phyloP scores from a whole-genome alignment of 2,329 filamentous ascomycete species.

The Cercospora brassicicola region DNA sequence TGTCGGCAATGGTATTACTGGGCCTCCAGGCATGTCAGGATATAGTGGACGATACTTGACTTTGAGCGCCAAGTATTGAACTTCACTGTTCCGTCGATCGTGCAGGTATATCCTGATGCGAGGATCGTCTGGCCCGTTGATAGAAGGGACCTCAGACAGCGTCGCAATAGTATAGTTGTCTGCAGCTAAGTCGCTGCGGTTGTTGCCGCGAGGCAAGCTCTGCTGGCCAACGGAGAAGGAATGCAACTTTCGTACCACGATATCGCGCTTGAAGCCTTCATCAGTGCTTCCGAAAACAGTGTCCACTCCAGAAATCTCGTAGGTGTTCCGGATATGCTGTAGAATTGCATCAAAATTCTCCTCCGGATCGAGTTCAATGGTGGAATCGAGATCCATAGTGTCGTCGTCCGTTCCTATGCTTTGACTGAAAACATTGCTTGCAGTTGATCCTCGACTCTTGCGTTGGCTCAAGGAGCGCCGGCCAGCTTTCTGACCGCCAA shows the following conservation, averaged over 20 bases:
- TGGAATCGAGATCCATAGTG: slow-evolving; percentile 39
- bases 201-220: slow-evolving; percentile 8
- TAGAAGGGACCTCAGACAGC: slow-evolving; percentile 18
- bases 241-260: slow-evolving; percentile 39
- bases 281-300: slow-evolving; percentile 36
- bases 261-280: slow-evolving; percentile 38
- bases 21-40: slow-evolving; percentile 23
- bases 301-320: slow-evolving; percentile 35
- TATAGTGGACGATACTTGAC: slow-evolving; percentile 34
- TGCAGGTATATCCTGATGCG: slow-evolving; percentile 34
- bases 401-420: slow-evolving; percentile 38
- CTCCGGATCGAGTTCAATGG: slow-evolving; percentile 31
- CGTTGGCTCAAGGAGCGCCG: slow-evolving; percentile 60
- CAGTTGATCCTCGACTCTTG: slow-evolving; percentile 58
- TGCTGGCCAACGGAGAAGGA: slow-evolving; percentile 26
- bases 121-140: slow-evolving; percentile 22
- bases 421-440: slow-evolving; percentile 45
- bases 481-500: slow-evolving; percentile 62
- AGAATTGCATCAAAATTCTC: slow-evolving; percentile 34
- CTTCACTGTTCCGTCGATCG: slow-evolving; percentile 27
- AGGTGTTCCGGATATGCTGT: slow-evolving; percentile 34
- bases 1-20: slow-evolving; percentile 29
- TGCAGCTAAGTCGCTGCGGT: neutral
- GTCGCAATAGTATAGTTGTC: slow-evolving; percentile 24
- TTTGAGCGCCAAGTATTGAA: slow-evolving; percentile 28